Percentiles rank a stretch among this genome's conserved stretches.
Evolutionary conservation across 768 basidiomycete species (phyloP).

Genomic region (Leccinum aurantiacum): DNA sequence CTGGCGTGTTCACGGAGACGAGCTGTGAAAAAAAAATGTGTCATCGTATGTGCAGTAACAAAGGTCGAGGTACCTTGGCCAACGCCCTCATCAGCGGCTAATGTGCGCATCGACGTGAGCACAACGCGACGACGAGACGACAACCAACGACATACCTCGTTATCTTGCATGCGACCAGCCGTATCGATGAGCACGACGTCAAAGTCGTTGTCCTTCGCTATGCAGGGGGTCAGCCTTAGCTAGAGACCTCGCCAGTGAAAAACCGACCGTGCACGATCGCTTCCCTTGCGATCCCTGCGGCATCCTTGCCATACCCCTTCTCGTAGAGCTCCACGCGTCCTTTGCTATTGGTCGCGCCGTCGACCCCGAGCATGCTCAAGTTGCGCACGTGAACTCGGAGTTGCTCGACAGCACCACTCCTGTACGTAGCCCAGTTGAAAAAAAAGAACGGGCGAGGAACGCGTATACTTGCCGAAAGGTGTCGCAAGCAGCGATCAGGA

Average conservation of each 20-base stretch:
- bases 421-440: constrained; percentile 27
- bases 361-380: constrained; percentile 76
- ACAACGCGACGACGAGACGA: not conserved
- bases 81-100: constrained; percentile 96
- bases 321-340: constrained; percentile 91
- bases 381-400: constrained; percentile 95
- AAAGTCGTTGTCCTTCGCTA: constrained; percentile 86
- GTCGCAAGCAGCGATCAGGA: constrained; percentile 97
- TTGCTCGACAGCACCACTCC: constrained; percentile 97
- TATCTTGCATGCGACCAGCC: constrained; percentile 99
- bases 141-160: constrained; percentile 61
- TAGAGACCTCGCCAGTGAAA: not conserved
- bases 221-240: constrained; percentile 8
- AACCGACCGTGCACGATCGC: constrained; percentile 83
- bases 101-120: constrained; percentile 8
- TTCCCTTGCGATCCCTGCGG: constrained; percentile 96
- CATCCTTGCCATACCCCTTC: constrained; percentile 97
- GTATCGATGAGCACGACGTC: constrained; percentile 98
- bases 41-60: not conserved
- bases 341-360: constrained; percentile 66
- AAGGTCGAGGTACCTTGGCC: constrained; percentile 66
- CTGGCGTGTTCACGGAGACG: constrained; percentile 89
- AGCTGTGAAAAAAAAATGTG: constrained; percentile 47
- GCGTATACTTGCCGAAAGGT: constrained; percentile 72
- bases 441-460: not conserved